Conservation (phyloP, 2,329 filamentous ascomycete genomes). For the Alternaria gansuensis region DNA sequence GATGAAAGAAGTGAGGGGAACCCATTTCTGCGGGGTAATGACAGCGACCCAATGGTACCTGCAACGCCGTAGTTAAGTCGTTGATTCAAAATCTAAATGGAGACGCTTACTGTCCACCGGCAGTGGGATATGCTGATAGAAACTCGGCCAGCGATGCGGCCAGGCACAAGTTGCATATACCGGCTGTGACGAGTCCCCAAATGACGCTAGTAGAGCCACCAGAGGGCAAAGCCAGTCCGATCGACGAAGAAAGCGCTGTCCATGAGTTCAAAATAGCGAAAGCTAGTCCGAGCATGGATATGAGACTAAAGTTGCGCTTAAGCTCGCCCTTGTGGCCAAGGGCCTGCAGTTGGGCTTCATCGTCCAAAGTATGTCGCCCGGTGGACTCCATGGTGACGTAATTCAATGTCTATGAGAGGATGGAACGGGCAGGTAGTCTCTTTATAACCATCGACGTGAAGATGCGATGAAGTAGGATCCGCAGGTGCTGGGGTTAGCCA, state of each 20-base stretch:
- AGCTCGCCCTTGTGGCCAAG: conserved; percentile 68
- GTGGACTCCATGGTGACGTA: conserved; percentile 32
- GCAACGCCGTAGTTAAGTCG: conserved; percentile 52
- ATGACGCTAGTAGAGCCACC: conserved; percentile 76
- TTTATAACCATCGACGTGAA: conserved; percentile 7
- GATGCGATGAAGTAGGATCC: not conserved
- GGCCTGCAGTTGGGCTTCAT: conserved; percentile 49
- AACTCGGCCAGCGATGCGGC: conserved; percentile 76
- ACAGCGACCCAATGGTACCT: conserved; percentile 76
- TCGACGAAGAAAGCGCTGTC: conserved; percentile 67
- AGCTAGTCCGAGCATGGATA: conserved; percentile 69
- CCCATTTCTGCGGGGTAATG: conserved; percentile 68
- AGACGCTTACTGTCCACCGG: conserved; percentile 45
- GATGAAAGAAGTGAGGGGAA: conserved; percentile 71
- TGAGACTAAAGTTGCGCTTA: conserved; percentile 65
- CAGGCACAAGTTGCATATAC: conserved; percentile 73
- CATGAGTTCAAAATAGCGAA: conserved; percentile 72
- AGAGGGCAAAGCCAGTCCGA: conserved; percentile 70
- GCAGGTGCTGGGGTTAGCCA: conserved; percentile 5
- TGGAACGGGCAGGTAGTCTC: not conserved
- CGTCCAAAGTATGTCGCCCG: conserved; percentile 35
- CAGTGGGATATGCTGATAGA: conserved; percentile 68
- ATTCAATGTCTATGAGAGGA: too few relatives aligned
- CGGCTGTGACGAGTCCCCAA: conserved; percentile 69
- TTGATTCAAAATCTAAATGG: not conserved